phyloP scores from a whole-genome alignment of 495 filamentous ascomycete species.

The Aspergillus conjunctus region DNA sequence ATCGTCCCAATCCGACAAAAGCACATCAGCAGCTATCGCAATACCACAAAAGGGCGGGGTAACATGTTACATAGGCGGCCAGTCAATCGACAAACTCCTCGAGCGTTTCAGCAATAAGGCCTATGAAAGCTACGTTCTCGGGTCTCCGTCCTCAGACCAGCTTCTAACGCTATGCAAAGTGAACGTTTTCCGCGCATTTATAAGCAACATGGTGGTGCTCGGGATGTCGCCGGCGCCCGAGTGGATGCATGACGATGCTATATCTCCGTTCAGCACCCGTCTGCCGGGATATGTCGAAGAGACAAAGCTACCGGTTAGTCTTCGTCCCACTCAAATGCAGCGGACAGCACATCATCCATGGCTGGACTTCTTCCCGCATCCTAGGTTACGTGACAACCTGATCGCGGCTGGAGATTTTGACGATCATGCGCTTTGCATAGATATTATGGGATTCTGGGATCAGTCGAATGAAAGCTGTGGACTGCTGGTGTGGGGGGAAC shows the following conservation, averaged over 20 bases:
- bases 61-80: slow-evolving; percentile 8
- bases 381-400: slow-evolving; percentile 53
- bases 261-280: slow-evolving; percentile 35
- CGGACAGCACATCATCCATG: slow-evolving; percentile 50
- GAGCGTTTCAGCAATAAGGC: slow-evolving; percentile 32
- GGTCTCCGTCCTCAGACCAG: slow-evolving; percentile 40
- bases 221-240: slow-evolving; percentile 24
- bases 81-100: slow-evolving; percentile 20
- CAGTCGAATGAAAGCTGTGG: slow-evolving; percentile 36
- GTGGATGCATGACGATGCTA: slow-evolving; percentile 36
- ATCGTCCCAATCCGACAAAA: neutral
- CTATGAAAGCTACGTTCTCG: slow-evolving; percentile 34
- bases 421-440: slow-evolving; percentile 48
- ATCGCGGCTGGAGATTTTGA: slow-evolving; percentile 48
- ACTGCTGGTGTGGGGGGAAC: slow-evolving; percentile 55
- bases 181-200: slow-evolving; percentile 47
- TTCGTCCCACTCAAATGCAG: slow-evolving; percentile 53
- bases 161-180: slow-evolving; percentile 45
- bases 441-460: slow-evolving; percentile 51
- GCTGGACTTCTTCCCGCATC: slow-evolving; percentile 56
- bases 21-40: neutral
- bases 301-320: slow-evolving; percentile 36
- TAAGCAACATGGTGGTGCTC: slow-evolving; percentile 26
- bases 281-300: slow-evolving; percentile 14
- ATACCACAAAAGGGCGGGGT: neutral